These are phyloP conservation scores for Xylariaceae sp. DNA, from an alignment of 2,329 filamentous ascomycete genomes.

Conservation along the genomic window DNA sequence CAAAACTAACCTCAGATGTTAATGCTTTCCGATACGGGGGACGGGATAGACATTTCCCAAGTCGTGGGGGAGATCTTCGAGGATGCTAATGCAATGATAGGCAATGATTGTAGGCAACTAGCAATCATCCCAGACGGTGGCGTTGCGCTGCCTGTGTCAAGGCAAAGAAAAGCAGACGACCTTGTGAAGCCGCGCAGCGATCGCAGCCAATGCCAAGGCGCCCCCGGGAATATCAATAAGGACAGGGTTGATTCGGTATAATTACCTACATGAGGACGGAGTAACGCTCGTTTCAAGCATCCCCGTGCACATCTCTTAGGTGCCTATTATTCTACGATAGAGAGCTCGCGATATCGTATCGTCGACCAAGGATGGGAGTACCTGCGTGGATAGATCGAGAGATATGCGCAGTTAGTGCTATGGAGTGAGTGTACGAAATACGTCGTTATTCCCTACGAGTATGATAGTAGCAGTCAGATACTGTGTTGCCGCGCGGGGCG, in stretches of 20 bases:
- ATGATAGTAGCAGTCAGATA: background rate
- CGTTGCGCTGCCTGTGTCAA: background rate
- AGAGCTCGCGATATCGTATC: background rate
- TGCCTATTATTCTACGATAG: background rate
- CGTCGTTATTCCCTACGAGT: no score
- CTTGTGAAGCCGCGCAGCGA: no score
- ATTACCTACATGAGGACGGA: background rate
- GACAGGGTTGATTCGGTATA: slow-evolving; percentile 1
- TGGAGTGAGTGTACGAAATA: no score
- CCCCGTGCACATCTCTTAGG: background rate
- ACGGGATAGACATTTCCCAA: background rate
- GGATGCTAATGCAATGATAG: background rate
- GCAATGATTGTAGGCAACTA: background rate
- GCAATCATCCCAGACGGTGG: background rate
- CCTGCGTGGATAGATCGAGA: background rate
- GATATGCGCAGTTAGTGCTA: background rate
- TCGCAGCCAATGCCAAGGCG: background rate
- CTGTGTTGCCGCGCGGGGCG: background rate
- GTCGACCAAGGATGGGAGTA: background rate
- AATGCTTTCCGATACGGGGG: background rate
- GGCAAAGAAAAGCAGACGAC: background rate
- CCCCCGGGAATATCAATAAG: background rate
- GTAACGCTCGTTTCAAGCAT: background rate
- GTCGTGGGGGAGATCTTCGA: background rate
- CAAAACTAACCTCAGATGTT: background rate